Evolutionary conservation across 345 rosid species (phyloP).

Genomic region (Camelina hispida): DNA sequence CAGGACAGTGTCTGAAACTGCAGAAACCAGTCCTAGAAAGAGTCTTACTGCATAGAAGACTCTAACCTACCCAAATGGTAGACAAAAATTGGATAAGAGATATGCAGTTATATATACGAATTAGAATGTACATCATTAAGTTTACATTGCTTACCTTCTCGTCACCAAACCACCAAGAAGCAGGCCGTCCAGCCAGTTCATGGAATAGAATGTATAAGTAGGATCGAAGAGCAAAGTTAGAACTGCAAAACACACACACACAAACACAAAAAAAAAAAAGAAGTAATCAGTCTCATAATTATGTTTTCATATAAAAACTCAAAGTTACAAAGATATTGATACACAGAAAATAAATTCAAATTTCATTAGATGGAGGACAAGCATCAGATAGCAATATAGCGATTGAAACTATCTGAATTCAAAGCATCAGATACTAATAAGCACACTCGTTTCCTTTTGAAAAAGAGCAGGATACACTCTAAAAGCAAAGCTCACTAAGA

Average conservation of each 20-base stretch:
- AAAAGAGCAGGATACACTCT: not conserved
- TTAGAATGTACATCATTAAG: constrained; percentile 9
- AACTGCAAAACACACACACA: constrained; percentile 53
- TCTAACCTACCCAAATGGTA: constrained; percentile 61
- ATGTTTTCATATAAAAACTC: not conserved
- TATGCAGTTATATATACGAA: not conserved
- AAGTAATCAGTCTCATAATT: not conserved
- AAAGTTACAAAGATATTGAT: constrained; percentile 7
- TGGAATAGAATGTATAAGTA: constrained; percentile 84
- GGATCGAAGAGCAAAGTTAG: constrained; percentile 91
- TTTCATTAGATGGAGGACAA: not conserved
- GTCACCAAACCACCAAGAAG: constrained; percentile 77
- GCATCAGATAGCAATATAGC: constrained; percentile 3
- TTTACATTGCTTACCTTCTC: constrained; percentile 65
- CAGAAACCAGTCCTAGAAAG: constrained; percentile 86
- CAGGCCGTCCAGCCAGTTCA: constrained; percentile 80
- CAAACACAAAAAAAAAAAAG: constrained; percentile 27
- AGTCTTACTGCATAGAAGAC: constrained; percentile 95
- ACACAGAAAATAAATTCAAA: not conserved
- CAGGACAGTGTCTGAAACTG: constrained; percentile 76
- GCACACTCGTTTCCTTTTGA: not conserved
- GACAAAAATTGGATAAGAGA: constrained; percentile 5
- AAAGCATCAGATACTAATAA: constrained; percentile 21
- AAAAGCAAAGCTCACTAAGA: not conserved
- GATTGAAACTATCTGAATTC: constrained; percentile 1